Percentiles rank a stretch among this genome's conserved stretches.
phyloP scores from a whole-genome alignment of 176 grass and related monocot genomes.

The Eremochloa ophiuroides region DNA sequence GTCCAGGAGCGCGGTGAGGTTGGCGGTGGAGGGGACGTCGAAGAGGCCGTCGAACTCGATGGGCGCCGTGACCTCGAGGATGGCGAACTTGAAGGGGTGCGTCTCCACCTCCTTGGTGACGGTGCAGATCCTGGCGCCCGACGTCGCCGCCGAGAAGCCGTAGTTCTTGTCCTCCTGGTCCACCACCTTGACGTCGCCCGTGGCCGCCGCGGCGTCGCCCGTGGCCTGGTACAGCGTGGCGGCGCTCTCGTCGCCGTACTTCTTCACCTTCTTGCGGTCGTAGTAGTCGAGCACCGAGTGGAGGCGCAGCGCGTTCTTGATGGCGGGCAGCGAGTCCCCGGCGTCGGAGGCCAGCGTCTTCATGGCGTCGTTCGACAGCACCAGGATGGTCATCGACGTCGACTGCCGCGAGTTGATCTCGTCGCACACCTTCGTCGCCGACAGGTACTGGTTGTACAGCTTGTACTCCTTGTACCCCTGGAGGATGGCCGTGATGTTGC shows the following conservation, averaged over 20 bases:
- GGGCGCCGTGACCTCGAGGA: slow-evolving; percentile 60
- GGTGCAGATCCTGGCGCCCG: slow-evolving; percentile 53
- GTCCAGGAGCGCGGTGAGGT: slow-evolving; percentile 68
- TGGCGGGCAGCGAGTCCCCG: slow-evolving; percentile 52
- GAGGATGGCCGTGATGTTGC: slow-evolving; percentile 90
- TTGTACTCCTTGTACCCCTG: slow-evolving; percentile 66
- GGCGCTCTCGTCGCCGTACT: slow-evolving; percentile 25
- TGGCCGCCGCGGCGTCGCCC: slow-evolving; percentile 49
- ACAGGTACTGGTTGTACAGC: slow-evolving; percentile 79
- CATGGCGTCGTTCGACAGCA: slow-evolving; percentile 68
- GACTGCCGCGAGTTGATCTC: slow-evolving; percentile 86
- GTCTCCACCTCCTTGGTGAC: slow-evolving; percentile 65
- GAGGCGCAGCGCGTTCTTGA: slow-evolving; percentile 88
- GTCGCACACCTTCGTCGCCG: slow-evolving; percentile 87
- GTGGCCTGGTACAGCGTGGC: slow-evolving; percentile 88
- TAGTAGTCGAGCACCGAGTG: slow-evolving; percentile 88
- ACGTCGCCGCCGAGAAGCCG: slow-evolving; percentile 53
- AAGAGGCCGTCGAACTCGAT: slow-evolving; percentile 77
- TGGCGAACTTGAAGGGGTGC: slow-evolving; percentile 62
- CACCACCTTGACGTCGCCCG: slow-evolving; percentile 65
- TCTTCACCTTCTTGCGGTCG: slow-evolving; percentile 69
- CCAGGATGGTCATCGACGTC: slow-evolving; percentile 66
- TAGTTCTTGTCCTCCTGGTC: slow-evolving; percentile 54
- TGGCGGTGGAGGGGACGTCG: slow-evolving; percentile 39
- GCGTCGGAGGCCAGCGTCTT: slow-evolving; percentile 52